Base-by-base conservation (phyloP, 352 stramenopile species). In the Phytopythium sindhum region DNA sequence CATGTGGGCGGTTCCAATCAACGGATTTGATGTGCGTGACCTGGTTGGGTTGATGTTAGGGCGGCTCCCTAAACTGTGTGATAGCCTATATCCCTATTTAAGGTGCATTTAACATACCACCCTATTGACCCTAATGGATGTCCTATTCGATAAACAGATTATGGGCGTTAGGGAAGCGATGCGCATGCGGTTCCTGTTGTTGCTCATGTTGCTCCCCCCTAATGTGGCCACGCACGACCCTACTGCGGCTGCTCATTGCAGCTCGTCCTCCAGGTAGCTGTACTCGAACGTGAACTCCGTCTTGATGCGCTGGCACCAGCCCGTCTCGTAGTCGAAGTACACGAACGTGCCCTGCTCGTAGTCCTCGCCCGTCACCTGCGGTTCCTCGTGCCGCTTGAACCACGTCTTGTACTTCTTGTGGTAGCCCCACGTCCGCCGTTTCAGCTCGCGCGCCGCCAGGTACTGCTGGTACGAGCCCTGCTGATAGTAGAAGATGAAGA, bases 361-460 rank as follows among this genome's bases (percentile, higher is more conserved):
- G 68, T 99, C 96, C 63, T 99, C 96, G 2, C 95, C 98, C 56
- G 97, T 98, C 17, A 97, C 76, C 68, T 97, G 84, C 15, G 96
- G 95, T 76, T 99, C 97, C 72, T 98, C 89, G 68, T 99, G 97
- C 37, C 96, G 91, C 83, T 99, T 98, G 76, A 99, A 99, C 98
- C 98, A 99, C 50, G 98, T 99, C 86, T 98, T 98, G 83, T 99
- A 99, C 91, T 99, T 99, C 72, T 99, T 99, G 85, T 99, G 97
- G 80, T 99, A 99, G 44, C 98, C 86, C 98, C 98, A 99, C 68
- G 90, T 98, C 73, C 98, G 93, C 72, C 97, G 97, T 83, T 99
- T 99, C 57, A 99, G 89, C 74, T 99, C 96, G 7, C 93, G 84
- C 28, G 98, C 98, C 24, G 97, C 98, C 57, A 99, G 79, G 68